Base-by-base conservation (phyloP, 1,284 basidiomycete genomes). In the Irpex sp. region DNA sequence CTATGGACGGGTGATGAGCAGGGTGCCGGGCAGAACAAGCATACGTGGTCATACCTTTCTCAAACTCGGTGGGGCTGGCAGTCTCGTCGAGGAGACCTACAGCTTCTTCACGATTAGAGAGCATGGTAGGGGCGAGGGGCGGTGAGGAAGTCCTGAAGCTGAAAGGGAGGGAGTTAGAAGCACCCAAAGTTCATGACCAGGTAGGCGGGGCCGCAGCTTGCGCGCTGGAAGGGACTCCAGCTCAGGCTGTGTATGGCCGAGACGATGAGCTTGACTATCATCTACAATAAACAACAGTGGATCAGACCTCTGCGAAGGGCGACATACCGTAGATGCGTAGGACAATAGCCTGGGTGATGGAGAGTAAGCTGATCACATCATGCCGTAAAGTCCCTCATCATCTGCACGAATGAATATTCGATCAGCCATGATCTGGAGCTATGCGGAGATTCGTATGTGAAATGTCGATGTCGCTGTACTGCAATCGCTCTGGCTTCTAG, bases 31-130 rank as follows among this genome's bases (percentile, higher is more conserved):
- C 9, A n/a, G 2, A 47, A 47, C 4, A 40, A 47, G 8, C 37
- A 19, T 44, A 8, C 21, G 52, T 26, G 26, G 8, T 44, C 60
- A 34, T 11, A 61, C 60, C 60, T 47, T 61, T 61, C 34, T 61
- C 60, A 13, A 54, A 56, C 19, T 40, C 60, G 2, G 38, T 47
- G 34, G 60, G 60, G 34, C 60, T 61, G 13, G 19, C 40, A 4
- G 54, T 37, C 8, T 38, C 51, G 19, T 61, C 51, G 54, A 61
- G 60, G 26, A 61, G 49, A 11, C 40, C 19, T 11, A 61, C 19
- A 36, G n/a, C 54, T 19, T 61, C 60, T 38, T 61, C 60, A 17
- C 21, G 60, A n/a, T 56, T n/a, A 11, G 17, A 13, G 36, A 34
- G 17, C 60, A 61, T 61, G 17, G 34, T 37, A 31, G 34, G 38